These are phyloP conservation scores for Fusarium phyllophilum DNA, from an alignment of 2,329 filamentous ascomycete species.

Conservation along the genomic window DNA sequence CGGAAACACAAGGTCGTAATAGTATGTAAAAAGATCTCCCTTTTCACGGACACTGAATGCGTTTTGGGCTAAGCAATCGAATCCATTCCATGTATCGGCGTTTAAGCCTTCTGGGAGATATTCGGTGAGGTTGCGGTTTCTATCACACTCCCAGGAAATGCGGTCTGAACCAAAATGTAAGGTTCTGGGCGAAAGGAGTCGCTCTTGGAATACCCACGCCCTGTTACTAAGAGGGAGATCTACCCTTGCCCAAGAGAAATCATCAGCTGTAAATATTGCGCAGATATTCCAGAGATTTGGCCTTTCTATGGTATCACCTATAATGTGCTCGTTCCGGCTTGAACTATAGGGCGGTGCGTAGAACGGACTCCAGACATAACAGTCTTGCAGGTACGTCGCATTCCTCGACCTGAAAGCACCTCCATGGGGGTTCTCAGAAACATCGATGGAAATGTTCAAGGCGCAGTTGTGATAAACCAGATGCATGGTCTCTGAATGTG, in stretches of 20 bases:
- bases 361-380: background rate
- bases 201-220: background rate
- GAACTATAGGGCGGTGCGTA: too few relatives aligned
- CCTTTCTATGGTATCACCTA: accelerated
- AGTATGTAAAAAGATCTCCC: background rate
- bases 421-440: background rate
- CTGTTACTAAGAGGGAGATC: background rate
- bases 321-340: too few relatives aligned
- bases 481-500: background rate
- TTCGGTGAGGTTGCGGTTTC: background rate
- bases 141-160: background rate
- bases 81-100: background rate
- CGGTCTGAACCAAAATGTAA: background rate
- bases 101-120: background rate
- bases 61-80: background rate
- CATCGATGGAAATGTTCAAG: background rate
- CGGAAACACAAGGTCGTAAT: background rate
- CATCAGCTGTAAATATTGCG: background rate
- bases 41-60: background rate
- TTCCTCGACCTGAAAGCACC: background rate
- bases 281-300: background rate
- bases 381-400: background rate
- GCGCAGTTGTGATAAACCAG: background rate
- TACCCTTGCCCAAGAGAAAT: background rate
- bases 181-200: background rate